Base-by-base conservation (phyloP, 805 yeast species). In the Yarrowia keelungensis region DNA sequence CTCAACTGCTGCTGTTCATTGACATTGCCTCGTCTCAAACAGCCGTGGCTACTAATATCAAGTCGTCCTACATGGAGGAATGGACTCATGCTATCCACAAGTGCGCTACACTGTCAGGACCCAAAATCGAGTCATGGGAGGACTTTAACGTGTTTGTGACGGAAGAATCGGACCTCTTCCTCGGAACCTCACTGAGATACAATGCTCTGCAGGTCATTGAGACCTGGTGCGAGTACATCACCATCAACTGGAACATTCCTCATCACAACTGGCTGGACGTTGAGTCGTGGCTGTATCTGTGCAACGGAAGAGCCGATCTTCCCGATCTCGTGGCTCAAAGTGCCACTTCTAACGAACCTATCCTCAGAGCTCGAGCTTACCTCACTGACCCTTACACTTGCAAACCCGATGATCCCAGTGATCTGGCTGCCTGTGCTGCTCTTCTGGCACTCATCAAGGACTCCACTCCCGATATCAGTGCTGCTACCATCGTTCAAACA, bases 61-160 rank as follows among this genome's bases (percentile, higher is more conserved):
- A 41, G 36, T 15, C 45, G 19, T 32, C 47, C 7, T 26, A 15
- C 54, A 67, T n/a, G 22, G 35, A 11, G 51, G 56, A 35, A n/a
- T 62, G 53, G 56, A 42, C 50, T 10, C 38, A 46, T 3, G 45
- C 67, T 15, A 10, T 62, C 7, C 53, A 47, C 46, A 62, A 62
- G 46, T 62, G 67, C 7, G 67, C 67, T 2, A 47, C 67, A 2
- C 46, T 62, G 19, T 47, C 56, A 1, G 67, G 50, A 64, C 59
- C 39, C 69, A 54, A 12, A 49, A 64, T 10, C 36, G 83, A 82
- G 5, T 71, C 71, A n/a, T 90, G 88, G 82, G 75, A 77, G 3
- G 93, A 92, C 74, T 84, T 87, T 74, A 91, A 92, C 74, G 78
- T 76, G 3, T 92, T 86, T 76, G 90, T 91, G 7, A 85, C 92